These are phyloP conservation scores for Penicillium egyptiacum DNA, from an alignment of 495 filamentous ascomycete species.

Conservation along the genomic window DNA sequence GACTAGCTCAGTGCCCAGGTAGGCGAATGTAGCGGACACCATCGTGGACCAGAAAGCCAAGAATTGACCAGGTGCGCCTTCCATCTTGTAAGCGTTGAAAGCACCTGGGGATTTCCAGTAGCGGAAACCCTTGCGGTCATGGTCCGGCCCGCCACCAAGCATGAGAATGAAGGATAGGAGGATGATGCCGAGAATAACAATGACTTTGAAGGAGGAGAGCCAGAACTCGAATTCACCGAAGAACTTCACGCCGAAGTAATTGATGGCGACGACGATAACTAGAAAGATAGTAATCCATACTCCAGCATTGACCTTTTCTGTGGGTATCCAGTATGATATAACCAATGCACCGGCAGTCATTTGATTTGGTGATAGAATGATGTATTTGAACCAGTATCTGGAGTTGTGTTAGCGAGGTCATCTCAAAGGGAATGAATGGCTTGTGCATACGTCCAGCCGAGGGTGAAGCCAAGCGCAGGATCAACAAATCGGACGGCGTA, in stretches of 20 bases:
- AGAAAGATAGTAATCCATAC: slow-evolving; percentile 59
- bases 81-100: slow-evolving; percentile 40
- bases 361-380: slow-evolving; percentile 80
- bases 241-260: slow-evolving; percentile 61
- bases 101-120: slow-evolving; percentile 77
- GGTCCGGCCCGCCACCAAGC: slow-evolving; percentile 71
- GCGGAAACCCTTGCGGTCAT: slow-evolving; percentile 69
- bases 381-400: slow-evolving; percentile 61
- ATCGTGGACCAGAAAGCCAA: slow-evolving; percentile 76
- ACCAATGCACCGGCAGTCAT: slow-evolving; percentile 76
- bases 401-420: background rate
- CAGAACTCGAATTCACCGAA: slow-evolving; percentile 85
- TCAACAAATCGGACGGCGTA: slow-evolving; percentile 65
- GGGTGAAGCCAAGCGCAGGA: slow-evolving; percentile 65
- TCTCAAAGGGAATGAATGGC: background rate
- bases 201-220: slow-evolving; percentile 72
- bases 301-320: slow-evolving; percentile 44
- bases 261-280: slow-evolving; percentile 52
- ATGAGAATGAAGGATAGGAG: slow-evolving; percentile 66
- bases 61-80: slow-evolving; percentile 56
- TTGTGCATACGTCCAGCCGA: slow-evolving; percentile 58
- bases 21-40: slow-evolving; percentile 78
- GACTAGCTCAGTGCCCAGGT: slow-evolving; percentile 82
- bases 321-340: slow-evolving; percentile 67
- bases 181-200: slow-evolving; percentile 69